Evolutionary conservation across 1,284 basidiomycete genomes (phyloP), one percentile per base, ranked within the genome.

Genomic region (Cryptococcus amylolentus): DNA sequence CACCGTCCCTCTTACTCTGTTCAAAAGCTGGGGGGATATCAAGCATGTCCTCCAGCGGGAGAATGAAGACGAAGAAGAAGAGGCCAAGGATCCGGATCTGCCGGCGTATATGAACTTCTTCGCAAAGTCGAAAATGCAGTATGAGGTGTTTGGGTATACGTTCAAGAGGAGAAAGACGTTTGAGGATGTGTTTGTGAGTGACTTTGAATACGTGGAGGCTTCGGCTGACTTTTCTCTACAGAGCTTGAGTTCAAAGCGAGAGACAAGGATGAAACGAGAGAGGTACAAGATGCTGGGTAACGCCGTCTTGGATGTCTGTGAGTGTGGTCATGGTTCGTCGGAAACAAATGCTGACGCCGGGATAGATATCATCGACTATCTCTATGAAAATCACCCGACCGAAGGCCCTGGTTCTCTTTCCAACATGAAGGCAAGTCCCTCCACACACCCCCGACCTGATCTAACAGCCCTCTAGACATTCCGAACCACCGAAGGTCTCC

Each of bases 221-320:
- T 18, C 9, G 14, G 16, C n/a, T 42, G 41, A n/a, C 16, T n/a
- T 31, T 27, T 6, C 28, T 28, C 2, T 16, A 9, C 31, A 47
- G 46, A 47, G 46, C 27, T 18, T 47, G 23, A 18, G 20, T 2
- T 35, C 46, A 27, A 35, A n/a, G 10, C 31, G 31, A 10, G 56
- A 51, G n/a, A 38, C 40, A n/a, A 61, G 55, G 41, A 48, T 10
- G 18, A 27, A 37, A 0, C 65, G 63, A 26, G 59, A 67, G 23
- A 52, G 61, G 31, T 65, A 62, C 38, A 61, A 63, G 51, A 62
- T 67, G 42, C 54, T 71, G 10, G 70, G 70, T 12, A 65, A 71
- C 51, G 66, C 64, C 0, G 37, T 70, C 0, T 28, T 69, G 3
- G 66, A 67, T 49, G 65, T 63, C 46, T 37, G 69, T 71, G 44